Evolutionary conservation across 2,329 filamentous ascomycete genomes (phyloP), one percentile per base, ranked within the genome.

Genomic region (Chaetothyriales sp.): DNA sequence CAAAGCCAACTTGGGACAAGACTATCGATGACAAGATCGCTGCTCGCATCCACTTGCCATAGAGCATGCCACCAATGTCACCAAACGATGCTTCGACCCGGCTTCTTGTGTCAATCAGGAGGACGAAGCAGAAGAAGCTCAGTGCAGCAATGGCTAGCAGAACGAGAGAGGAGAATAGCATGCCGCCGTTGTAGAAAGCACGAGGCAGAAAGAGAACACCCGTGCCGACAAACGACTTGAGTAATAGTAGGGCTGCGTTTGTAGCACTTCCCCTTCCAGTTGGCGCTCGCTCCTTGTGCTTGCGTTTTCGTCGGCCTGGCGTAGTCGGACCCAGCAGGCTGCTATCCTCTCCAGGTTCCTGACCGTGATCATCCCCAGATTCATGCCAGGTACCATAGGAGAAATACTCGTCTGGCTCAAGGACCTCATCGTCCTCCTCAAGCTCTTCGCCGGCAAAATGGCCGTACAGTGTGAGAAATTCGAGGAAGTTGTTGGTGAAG

Each of bases 181-280:
- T 96, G 52, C 92, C 92, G 49, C 92, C 92, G 62, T 95, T 98
- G 57, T 95, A 77, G 64, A 92, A 98, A 3, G 92, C 90, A 46
- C 88, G 81, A 0, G 90, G 90, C 32, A 96, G 72, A 70, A 96
- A 96, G 15, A 96, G 73, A 7, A 96, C 90, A 51, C 90, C 90
- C 0, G 92, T 98, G 18, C 93, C 92, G 46, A 98, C 92, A 64
- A 98, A 98, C 0, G 90, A 96, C 72, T 98, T 98, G 58, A 98
- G 79, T 43, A 98, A 74, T 49, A 98, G 75, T 59, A 95, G 68
- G 9, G 85, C 82, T 8, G 92, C 90, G 55, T 84, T 86, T 56
- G 80, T 81, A 2, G 85, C 81, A 47, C 79, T 84, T 60, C 86
- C 89, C 49, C 81, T 88, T 42, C 89, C 86, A 54, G 77, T 80